phyloP scores from a whole-genome alignment of 1,284 basidiomycete genomes.

The Vanrija humicola region DNA sequence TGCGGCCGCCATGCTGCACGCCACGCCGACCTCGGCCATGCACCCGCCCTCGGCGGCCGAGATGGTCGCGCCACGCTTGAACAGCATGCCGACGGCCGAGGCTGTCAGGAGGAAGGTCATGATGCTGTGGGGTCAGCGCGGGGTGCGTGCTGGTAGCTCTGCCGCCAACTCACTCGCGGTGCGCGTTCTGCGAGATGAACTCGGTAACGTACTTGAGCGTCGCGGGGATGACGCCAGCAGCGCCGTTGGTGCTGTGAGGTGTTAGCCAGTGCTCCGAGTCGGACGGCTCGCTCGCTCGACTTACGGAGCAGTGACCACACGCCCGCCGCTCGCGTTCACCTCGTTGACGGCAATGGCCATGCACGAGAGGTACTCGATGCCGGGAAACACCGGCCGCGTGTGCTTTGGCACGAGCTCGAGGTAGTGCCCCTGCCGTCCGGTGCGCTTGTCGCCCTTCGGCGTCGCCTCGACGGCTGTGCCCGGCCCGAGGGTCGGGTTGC shows the following conservation, averaged over 20 bases:
- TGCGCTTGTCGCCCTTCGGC: constrained; percentile 10
- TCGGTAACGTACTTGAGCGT: constrained; percentile 53
- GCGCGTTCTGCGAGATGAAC: constrained; percentile 32
- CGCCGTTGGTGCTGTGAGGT: constrained; percentile 45
- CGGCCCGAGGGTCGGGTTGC: constrained; percentile 25
- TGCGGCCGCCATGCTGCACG: constrained; percentile 56
- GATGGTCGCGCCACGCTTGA: constrained; percentile 94
- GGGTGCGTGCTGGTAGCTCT: not conserved
- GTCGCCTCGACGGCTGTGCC: constrained; percentile 44
- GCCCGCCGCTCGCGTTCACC: constrained; percentile 85
- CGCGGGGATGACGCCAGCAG: constrained; percentile 79
- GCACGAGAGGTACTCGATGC: constrained; percentile 88
- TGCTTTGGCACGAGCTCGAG: constrained; percentile 77
- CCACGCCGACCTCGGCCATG: constrained; percentile 52
- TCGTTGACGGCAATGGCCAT: constrained; percentile 81
- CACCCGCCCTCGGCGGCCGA: constrained; percentile 85
- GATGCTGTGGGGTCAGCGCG: constrained; percentile 48
- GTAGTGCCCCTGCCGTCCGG: constrained; percentile 60
- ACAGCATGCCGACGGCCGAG: constrained; percentile 88
- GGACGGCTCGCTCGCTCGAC: not conserved
- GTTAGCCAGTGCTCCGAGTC: not conserved
- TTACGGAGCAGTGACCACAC: constrained; percentile 85
- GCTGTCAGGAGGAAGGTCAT: constrained; percentile 82
- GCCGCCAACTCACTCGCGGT: constrained; percentile 27
- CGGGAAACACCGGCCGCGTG: constrained; percentile 61